These are phyloP conservation scores for Cryptosporidium canis DNA, from an alignment of 169 alveolate species.

Conservation along the genomic window DNA sequence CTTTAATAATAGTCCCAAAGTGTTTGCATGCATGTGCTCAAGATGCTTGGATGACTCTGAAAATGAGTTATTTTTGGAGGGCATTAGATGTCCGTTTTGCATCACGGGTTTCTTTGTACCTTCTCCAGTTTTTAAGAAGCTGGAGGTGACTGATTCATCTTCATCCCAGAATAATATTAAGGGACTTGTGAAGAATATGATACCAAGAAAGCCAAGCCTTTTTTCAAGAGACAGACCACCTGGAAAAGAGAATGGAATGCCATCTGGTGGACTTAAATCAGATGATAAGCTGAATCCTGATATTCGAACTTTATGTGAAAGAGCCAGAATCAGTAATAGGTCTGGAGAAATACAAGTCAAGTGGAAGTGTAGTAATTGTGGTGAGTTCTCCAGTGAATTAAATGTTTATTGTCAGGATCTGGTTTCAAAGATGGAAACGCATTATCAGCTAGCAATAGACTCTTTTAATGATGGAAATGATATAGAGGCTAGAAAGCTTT, in stretches of 20 bases:
- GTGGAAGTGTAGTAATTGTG: slow-evolving; percentile 84
- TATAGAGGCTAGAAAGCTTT: slow-evolving; percentile 78
- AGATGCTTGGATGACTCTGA: slow-evolving; percentile 82
- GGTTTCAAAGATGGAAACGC: slow-evolving; percentile 75
- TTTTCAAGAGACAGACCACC: not conserved
- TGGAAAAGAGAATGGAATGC: not conserved
- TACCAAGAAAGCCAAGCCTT: not conserved
- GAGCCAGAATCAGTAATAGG: slow-evolving; percentile 49
- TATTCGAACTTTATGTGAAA: slow-evolving; percentile 29
- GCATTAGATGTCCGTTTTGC: slow-evolving; percentile 82
- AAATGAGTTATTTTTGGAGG: slow-evolving; percentile 78
- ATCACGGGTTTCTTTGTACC: slow-evolving; percentile 78
- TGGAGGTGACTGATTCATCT: not conserved
- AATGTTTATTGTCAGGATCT: slow-evolving; percentile 73
- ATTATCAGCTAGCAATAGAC: slow-evolving; percentile 76
- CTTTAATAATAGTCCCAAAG: slow-evolving; percentile 73
- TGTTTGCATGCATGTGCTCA: slow-evolving; percentile 82
- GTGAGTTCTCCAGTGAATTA: slow-evolving; percentile 73
- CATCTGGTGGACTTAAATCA: not conserved
- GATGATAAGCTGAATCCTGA: slow-evolving; percentile 49
- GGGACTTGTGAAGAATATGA: not conserved
- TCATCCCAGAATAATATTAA: not conserved
- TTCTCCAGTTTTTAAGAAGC: slow-evolving; percentile 14
- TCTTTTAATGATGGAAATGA: slow-evolving; percentile 78
- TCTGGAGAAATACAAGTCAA: slow-evolving; percentile 65